These are phyloP conservation scores for Coprinellus aureogranulatus DNA, from an alignment of 768 basidiomycete genomes.

Conservation along the genomic window DNA sequence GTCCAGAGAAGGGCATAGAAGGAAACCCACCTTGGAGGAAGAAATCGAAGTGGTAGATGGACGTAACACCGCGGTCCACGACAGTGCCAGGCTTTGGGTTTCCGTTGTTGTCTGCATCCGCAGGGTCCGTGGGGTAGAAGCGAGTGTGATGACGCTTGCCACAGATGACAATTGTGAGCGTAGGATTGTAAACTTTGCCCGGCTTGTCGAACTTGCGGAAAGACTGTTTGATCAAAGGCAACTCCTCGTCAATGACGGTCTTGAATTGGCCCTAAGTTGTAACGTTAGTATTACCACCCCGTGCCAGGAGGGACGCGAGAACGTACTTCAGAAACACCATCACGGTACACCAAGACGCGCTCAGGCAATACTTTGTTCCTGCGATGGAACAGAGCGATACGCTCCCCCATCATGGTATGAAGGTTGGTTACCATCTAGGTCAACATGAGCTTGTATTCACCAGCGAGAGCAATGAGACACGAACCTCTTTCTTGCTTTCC, in stretches of 20 bases:
- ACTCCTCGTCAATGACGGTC: slow-evolving; percentile 59
- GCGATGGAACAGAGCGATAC: slow-evolving; percentile 50
- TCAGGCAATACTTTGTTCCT: slow-evolving; percentile 57
- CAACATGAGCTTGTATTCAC: neutral
- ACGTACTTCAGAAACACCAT: slow-evolving; percentile 76
- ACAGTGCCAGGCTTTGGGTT: slow-evolving; percentile 79
- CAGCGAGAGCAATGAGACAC: neutral
- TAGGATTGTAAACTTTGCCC: slow-evolving; percentile 45
- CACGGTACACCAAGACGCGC: slow-evolving; percentile 72
- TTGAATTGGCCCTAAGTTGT: slow-evolving; percentile 68
- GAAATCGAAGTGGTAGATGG: slow-evolving; percentile 65
- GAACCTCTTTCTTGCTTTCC: slow-evolving; percentile 71
- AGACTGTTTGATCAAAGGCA: slow-evolving; percentile 60
- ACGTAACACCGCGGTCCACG: slow-evolving; percentile 75
- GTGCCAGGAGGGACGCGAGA: slow-evolving; percentile 23
- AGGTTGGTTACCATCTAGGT: slow-evolving; percentile 78
- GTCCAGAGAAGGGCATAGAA: neutral
- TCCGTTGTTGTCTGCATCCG: slow-evolving; percentile 57
- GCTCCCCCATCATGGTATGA: slow-evolving; percentile 61
- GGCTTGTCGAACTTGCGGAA: slow-evolving; percentile 50
- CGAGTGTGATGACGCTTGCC: slow-evolving; percentile 56
- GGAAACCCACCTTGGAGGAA: slow-evolving; percentile 56
- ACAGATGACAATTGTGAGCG: slow-evolving; percentile 72
- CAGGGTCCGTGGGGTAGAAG: slow-evolving; percentile 58
- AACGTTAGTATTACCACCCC: neutral